Evolutionary conservation across 257 asterid species (phyloP), one percentile per base, ranked within the genome.

Genomic region (Primulina huaijiensis): DNA sequence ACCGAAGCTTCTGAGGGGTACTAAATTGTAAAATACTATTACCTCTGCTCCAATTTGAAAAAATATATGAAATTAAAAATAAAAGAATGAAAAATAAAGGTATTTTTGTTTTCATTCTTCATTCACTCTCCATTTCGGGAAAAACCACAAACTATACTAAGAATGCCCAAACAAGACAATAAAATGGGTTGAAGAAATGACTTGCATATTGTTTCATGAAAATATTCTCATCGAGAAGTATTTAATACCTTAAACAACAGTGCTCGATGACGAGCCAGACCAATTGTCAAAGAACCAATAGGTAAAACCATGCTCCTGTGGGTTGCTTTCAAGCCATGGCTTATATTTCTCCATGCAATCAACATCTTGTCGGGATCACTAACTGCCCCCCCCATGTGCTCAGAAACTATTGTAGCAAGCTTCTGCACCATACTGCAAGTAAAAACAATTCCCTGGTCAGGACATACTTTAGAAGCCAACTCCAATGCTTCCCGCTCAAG

Each of bases 241-340:
- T 25, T 62, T 29, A 23, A 20, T 86, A 93, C 99, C 97, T 93
- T 93, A 79, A 93, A 93, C 72, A 93, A 72, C 81, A 93, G 80
- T n/a, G 99, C 97, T 64, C 99, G 92, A 62, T 93, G 99, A 74
- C 99, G 99, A 80, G 99, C 90, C 84, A 93, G 64, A 40, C 99
- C 99, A 79, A 84, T 63, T 12, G 89, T 84, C 80, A 93, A 84
- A 67, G 97, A 90, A 75, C 96, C 99, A 74, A 93, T 89, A 73
- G 96, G 97, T 72, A 93, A 82, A 80, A 93, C 97, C 92, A 90
- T 89, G 86, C 95, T 90, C 78, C 97, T 89, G n/a, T 80, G 87
- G 73, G 72, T 79, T 76, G 84, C 86, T 82, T 84, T 90, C 74
- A 90, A 76, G 66, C 72, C 75, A 68, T 64, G 75, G 79, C 89